A percentile compares a stretch with the other conserved stretches of the same genome.
Conservation (phyloP, 106 monocot species). For the Dendrobium catenatum region DNA sequence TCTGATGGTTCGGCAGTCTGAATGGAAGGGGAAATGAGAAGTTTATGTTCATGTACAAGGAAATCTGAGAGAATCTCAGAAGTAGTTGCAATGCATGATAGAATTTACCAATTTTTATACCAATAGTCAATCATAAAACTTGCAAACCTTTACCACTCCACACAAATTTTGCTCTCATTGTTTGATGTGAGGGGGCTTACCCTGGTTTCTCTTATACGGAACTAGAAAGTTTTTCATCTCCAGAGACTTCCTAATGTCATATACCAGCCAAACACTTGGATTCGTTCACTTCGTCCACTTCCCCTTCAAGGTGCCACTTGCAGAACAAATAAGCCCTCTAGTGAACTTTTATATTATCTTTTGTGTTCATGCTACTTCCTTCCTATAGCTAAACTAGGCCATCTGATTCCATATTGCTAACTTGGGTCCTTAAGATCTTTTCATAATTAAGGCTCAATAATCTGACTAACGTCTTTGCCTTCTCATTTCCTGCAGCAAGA, state of each 20-base stretch:
- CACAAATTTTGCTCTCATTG: not conserved
- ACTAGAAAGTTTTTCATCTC: too few relatives aligned
- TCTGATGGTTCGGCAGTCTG: not conserved
- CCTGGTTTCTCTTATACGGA: too few relatives aligned
- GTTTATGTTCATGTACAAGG: not conserved
- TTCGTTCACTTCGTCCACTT: not conserved
- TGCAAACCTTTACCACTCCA: not conserved
- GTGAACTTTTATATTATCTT: not conserved
- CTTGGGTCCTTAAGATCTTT: not conserved
- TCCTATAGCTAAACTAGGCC: not conserved
- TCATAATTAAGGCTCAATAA: not conserved
- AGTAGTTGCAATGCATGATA: not conserved
- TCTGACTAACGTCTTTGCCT: not conserved
- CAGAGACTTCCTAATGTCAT: not conserved
- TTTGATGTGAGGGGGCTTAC: too few relatives aligned
- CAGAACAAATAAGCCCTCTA: not conserved
- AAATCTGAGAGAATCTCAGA: not conserved
- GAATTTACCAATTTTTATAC: not conserved
- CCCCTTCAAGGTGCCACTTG: not conserved
- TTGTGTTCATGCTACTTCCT: not conserved
- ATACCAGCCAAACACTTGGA: not conserved
- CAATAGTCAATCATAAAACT: not conserved
- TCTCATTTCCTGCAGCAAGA: conserved; percentile 62
- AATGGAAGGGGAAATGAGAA: not conserved
- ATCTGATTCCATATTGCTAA: not conserved